Conservation (phyloP, 2,329 filamentous ascomycete species). For the Ophiostoma triangulosporum region DNA sequence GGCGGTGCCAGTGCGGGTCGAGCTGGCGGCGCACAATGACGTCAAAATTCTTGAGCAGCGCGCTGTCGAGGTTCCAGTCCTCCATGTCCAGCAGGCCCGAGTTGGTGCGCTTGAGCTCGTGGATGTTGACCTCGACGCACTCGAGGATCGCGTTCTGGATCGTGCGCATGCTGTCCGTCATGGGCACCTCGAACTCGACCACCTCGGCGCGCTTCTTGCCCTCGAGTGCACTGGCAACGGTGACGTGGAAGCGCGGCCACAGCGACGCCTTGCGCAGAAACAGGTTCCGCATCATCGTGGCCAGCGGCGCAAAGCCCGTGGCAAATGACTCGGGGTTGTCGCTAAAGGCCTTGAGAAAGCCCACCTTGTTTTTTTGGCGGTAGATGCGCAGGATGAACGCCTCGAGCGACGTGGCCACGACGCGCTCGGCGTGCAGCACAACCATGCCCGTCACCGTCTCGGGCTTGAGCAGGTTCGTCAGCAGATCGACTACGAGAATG, state of each 20-base stretch:
- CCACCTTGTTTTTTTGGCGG: conserved; percentile 82
- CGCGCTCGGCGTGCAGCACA: conserved; percentile 75
- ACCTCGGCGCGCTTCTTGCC: conserved; percentile 90
- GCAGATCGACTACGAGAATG: conserved; percentile 84
- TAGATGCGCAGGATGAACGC: conserved; percentile 93
- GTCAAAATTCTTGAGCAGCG: conserved; percentile 85
- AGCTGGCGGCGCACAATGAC: conserved; percentile 75
- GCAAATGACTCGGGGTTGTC: conserved; percentile 88
- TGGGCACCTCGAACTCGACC: conserved; percentile 88
- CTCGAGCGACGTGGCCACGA: conserved; percentile 76
- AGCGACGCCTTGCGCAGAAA: conserved; percentile 80
- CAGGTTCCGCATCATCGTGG: conserved; percentile 82
- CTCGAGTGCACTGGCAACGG: conserved; percentile 79
- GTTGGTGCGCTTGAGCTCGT: conserved; percentile 85
- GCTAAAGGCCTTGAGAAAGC: conserved; percentile 92
- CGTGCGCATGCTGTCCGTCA: conserved; percentile 86
- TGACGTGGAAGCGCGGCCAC: conserved; percentile 88
- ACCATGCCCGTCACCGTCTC: conserved; percentile 78
- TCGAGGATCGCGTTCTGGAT: conserved; percentile 93
- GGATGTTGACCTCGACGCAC: conserved; percentile 88
- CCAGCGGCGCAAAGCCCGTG: conserved; percentile 72
- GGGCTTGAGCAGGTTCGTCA: conserved; percentile 70
- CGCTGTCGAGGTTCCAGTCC: conserved; percentile 91
- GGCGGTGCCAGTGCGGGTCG: conserved; percentile 93
- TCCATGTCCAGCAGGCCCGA: conserved; percentile 75